Percentiles rank a stretch among this genome's conserved stretches.
Conservation (phyloP, 176 grass and related monocot species). For the Eragrostis nindensis region DNA sequence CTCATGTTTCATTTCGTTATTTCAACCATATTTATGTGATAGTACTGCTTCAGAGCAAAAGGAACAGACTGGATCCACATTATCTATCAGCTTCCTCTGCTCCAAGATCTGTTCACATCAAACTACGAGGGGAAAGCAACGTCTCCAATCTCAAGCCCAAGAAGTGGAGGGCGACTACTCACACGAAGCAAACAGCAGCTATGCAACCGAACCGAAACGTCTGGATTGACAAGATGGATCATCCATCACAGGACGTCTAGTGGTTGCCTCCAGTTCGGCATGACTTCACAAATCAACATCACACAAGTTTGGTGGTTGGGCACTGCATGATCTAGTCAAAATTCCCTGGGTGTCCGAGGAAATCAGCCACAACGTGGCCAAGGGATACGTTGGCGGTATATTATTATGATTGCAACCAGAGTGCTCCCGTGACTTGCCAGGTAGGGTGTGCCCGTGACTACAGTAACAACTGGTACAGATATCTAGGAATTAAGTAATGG, state of each 20-base stretch:
- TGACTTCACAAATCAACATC: background rate
- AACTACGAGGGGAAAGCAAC: background rate
- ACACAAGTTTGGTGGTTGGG: background rate
- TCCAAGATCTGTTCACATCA: background rate
- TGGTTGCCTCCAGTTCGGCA: background rate
- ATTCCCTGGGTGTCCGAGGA: background rate
- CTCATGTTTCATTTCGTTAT: background rate
- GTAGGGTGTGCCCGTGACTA: slow-evolving; percentile 29
- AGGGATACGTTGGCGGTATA: background rate
- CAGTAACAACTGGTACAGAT: background rate
- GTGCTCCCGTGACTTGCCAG: slow-evolving; percentile 36
- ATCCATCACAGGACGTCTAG: background rate
- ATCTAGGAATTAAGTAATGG: slow-evolving; percentile 36
- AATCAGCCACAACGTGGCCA: background rate
- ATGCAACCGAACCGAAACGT: background rate
- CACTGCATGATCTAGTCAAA: background rate
- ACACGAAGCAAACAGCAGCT: background rate
- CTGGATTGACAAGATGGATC: background rate
- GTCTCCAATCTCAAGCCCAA: no score
- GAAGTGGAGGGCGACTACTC: background rate
- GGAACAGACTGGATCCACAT: background rate
- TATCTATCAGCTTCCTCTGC: background rate
- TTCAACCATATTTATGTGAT: background rate
- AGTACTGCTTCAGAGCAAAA: background rate
- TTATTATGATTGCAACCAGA: slow-evolving; percentile 9